Evolutionary conservation across 2,329 filamentous ascomycete species (phyloP).

Genomic region (Fusarium compactum): DNA sequence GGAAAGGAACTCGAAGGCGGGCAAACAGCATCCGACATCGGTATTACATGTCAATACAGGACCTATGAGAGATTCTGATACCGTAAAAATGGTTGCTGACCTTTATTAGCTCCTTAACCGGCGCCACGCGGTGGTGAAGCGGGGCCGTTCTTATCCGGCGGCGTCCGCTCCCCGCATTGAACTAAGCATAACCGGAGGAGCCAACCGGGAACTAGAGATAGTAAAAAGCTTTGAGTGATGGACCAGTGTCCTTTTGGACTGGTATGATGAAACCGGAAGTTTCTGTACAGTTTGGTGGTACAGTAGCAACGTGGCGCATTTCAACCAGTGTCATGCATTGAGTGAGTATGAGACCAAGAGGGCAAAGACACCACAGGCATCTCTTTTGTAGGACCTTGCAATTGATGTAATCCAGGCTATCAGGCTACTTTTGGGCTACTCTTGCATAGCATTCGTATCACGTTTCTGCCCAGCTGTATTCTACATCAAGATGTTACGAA

Average conservation of each 20-base stretch:
- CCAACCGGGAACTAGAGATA: background rate
- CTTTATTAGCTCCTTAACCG: background rate
- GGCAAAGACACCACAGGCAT: background rate
- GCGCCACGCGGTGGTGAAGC: background rate
- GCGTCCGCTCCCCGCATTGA: background rate
- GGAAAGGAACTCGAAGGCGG: background rate
- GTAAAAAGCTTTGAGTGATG: background rate
- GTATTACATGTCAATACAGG: background rate
- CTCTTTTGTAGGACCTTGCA: background rate
- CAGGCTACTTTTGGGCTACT: background rate
- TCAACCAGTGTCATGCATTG: background rate
- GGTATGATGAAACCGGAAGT: background rate
- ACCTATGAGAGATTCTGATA: background rate
- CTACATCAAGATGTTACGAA: background rate
- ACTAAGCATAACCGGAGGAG: background rate
- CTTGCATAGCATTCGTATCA: background rate
- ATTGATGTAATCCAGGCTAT: no score
- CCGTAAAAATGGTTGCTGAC: background rate
- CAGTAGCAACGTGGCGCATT: background rate
- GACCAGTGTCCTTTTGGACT: background rate
- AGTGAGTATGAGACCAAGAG: background rate
- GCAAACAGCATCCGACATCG: conserved; percentile 13
- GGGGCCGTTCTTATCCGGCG: conserved; percentile 22
- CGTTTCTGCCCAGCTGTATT: background rate
- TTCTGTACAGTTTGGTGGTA: background rate